phyloP scores from a whole-genome alignment of 805 yeast species.

The Ogataea trehalophila region DNA sequence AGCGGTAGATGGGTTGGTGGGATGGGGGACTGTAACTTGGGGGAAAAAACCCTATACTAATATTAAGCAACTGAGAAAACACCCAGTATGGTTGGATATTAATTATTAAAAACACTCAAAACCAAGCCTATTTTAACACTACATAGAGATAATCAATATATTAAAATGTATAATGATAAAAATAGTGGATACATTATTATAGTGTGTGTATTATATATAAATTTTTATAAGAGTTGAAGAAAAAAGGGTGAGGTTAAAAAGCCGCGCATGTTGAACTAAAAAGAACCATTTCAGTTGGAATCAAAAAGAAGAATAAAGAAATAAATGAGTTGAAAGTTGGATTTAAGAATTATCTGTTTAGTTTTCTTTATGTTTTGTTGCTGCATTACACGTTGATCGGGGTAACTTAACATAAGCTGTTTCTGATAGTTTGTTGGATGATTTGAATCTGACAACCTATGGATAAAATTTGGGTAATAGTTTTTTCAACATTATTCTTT shows the following conservation, averaged over 20 bases:
- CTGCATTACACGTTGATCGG: conserved; percentile 55
- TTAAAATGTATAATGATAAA: not conserved
- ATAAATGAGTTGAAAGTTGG: conserved; percentile 52
- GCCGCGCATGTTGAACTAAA: too few species aligned
- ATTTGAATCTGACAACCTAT: conserved; percentile 48
- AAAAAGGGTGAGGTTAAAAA: too few species aligned
- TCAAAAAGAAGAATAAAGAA: conserved; percentile 41
- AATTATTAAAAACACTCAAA: too few species aligned
- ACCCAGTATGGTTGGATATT: too few species aligned
- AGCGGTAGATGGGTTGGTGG: too few species aligned
- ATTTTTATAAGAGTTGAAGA: too few species aligned
- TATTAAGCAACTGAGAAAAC: too few species aligned
- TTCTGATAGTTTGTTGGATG: conserved; percentile 50
- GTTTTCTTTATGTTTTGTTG: conserved; percentile 58
- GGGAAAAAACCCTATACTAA: too few species aligned
- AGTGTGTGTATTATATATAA: too few species aligned
- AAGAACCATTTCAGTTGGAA: conserved; percentile 43
- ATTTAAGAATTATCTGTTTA: conserved; percentile 50
- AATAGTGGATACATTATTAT: not conserved
- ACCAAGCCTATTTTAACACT: too few species aligned
- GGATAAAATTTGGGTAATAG: conserved; percentile 59
- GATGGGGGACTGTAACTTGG: too few species aligned
- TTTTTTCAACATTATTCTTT: conserved; percentile 45
- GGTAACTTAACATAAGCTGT: conserved; percentile 51
- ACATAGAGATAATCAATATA: not conserved